Base-by-base conservation (phyloP, 73 alveolate genomes). In the Blepharisma japonicum region DNA sequence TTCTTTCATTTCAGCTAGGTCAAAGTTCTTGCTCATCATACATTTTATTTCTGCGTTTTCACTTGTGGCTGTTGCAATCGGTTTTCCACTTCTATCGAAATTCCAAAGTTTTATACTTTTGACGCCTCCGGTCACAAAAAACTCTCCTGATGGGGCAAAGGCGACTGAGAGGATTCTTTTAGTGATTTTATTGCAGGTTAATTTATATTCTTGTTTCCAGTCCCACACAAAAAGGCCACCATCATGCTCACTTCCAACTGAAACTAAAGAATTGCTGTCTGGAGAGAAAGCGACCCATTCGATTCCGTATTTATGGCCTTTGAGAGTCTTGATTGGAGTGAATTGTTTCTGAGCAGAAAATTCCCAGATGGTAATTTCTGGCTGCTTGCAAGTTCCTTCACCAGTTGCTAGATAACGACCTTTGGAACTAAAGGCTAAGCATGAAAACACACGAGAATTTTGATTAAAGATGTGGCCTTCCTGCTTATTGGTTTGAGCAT, bases 241-340 rank as follows among this genome's bases (percentile, higher is more conserved):
- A 88, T 96, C 99, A 77, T 93, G 90, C 48, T 87, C 94, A 85
- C 91, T 90, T 51, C 99, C 99, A 68, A 96, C 79, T 18, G 98
- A 92, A 71, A 96, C 88, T 77, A 96, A 82, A 82, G 88, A 93
- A 6, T 83, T 72, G 81, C 80, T 76, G 77, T 84, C 89, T 20
- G 97, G 97, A 6, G 97, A 90, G 83, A 94, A 95, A 54, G 88
- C 70, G 0, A 96, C 70, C 67, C 89, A 77, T 66, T 94, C 96
- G 9, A 96, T 92, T 54, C 99, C 98, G 77, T 86, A 88, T 77
- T 96, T 96, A 84, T 96, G 99, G 5, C 91, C 92, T 76, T 89
- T 90, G 48, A 91, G 88, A 14, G 50, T n/a, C 47, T 25, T 82
- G 51, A 77, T 54, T 80, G 66, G 78, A 23, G 1, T 71, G 66